Base-by-base conservation (phyloP, 2,329 filamentous ascomycete species). In the Grosmannia penicillata region DNA sequence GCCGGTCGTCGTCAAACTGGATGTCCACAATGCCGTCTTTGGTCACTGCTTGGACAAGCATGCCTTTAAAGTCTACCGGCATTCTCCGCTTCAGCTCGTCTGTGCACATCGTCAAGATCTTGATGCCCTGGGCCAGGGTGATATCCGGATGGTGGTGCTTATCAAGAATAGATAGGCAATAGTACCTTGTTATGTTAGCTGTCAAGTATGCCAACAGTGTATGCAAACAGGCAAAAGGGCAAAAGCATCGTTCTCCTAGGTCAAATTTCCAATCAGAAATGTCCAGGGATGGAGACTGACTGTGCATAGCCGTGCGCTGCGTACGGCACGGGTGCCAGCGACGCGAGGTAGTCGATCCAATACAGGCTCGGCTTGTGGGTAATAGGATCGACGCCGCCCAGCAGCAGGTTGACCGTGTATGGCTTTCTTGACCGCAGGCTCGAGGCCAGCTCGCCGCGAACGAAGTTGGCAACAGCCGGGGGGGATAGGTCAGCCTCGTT, bases 111-210 rank as follows among this genome's bases (percentile, higher is more conserved):
- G 75, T 79, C 53, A 98, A 67, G 46, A 98, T 76, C 69, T 94
- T 91, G 63, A 94, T 74, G 41, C 91, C 91, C 59, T 93, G 75
- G 45, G 82, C 86, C 39, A 91, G 77, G 44, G 72, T 74, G 60
- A 98, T 96, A 55, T 95, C 81, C 34, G 91, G 89, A 55, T 95
- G 83, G 59, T 98, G 91, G 60, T 98, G 91, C 69, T 98, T 98
- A 66, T 98, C 91, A 37, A 98, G 76, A 50, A 94, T 93, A 7
- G 85, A 93, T 44, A 98, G 72, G 60, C 91, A 98, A 71, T 98
- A 98, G 71, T 96, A 96, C 63, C 78, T 85, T 45, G 25, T 17
- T 8, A 13, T 18, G 21, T n/a, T n/a, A n/a, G n/a, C n/a, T n/a
- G n/a, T n/a, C n/a, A n/a, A n/a, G n/a, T n/a, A n/a, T n/a, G n/a